Evolutionary conservation across 2,329 filamentous ascomycete species (phyloP), one percentile per base, ranked within the genome.

Genomic region (Fusarium nodosum): DNA sequence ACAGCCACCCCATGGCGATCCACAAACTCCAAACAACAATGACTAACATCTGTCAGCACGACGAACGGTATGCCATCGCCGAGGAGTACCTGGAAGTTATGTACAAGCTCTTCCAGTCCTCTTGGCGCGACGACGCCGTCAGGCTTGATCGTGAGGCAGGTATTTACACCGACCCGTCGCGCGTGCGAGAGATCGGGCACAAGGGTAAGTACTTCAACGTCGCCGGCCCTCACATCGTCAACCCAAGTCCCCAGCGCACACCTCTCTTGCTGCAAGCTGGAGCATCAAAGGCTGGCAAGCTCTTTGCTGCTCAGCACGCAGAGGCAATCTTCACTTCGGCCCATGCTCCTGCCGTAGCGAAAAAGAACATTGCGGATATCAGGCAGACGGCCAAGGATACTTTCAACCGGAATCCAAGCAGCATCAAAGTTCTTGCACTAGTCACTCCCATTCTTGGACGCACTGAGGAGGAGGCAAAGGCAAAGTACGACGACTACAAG

Each of bases 241-340:
- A 58, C 89, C 90, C 86, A 85, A 47, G 46, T 34, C 90, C 89
- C 0, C 91, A 93, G 72, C 82, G 91, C 3, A 91, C 90, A 0
- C 91, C 91, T 0, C 81, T 93, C 4, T 83, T 93, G 2, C 81
- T 93, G 3, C 91, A 93, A 76, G 91, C 91, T 0, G 91, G 91
- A 0, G 90, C 90, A 0, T 91, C 88, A 1, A 86, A 84, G 48
- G 84, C 89, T 0, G 90, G 90, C 4, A 91, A 90, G 76, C 77
- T 79, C 0, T 93, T 93, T 71, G 90, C 89, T 0, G 88, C 90
- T 0, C 86, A 90, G 67, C 89, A 93, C 73, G 91, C 91, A 1
- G 91, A 93, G 74, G 90, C 86, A 3, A 90, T 93, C 51, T 93
- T 93, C 69, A 85, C 91, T 1, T 89, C 87, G 0, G 88, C 88